Evolutionary conservation across 139 green algal species (phyloP), one percentile per base, ranked within the genome.

Genomic region (Chloropicon primus): DNA sequence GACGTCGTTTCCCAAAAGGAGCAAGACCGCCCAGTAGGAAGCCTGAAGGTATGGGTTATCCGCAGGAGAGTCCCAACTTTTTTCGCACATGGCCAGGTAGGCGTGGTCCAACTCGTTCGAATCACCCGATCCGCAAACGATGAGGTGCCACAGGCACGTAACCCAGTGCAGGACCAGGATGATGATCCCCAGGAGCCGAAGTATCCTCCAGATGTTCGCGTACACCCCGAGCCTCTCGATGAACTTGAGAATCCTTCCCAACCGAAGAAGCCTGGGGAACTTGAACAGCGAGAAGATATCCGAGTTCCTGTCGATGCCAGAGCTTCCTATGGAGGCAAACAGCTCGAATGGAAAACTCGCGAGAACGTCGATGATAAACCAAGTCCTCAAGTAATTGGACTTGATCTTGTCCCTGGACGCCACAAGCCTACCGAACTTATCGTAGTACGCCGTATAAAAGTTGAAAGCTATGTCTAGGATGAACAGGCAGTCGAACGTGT

Each of bases 101-200:
- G 74, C 28, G 3, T 54, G 22, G 22, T 25, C 22, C 27, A 25
- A 25, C 27, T 78, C 74, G 10, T 72, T 24, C 5, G 2, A 2
- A 21, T 78, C 24, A 28, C 25, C 24, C 2, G 2, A n/a, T 27
- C 73, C 23, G 27, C 73, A 28, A 24, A 76, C 17, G 73, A 76
- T 24, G 73, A 27, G 73, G 74, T 82, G 80, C 83, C 83, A 88
- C 72, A 80, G 74, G 76, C 85, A 89, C 21, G 54, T 75, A 5
- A 89, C 80, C 87, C 87, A 91, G 74, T 91, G 87, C 24, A 84
- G 80, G 1, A 89, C 79, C 17, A 88, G 78, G 81, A 91, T 89
- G 74, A 88, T 83, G 54, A 88, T 84, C 80, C 81, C 83, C 77
- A 82, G 75, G 26, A 88, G 80, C 24, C 83, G 28, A 54, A 89